Conservation (phyloP, 2,329 filamentous ascomycete species). For the Botrytis aclada region DNA sequence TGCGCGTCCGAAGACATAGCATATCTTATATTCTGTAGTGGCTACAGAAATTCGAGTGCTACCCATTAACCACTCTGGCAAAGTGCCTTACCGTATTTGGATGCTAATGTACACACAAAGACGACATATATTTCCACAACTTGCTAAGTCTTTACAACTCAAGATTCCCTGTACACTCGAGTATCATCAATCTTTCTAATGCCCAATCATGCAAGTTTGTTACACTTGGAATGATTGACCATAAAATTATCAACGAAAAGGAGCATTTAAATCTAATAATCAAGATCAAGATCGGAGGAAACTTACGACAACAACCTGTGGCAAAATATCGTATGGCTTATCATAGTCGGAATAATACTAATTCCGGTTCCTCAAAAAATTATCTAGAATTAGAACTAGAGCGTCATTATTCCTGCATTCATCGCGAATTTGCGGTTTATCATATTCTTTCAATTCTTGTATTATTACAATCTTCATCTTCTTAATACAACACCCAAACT, state of each 20-base stretch:
- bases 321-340: background rate
- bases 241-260: too few species aligned
- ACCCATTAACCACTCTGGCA: constrained; percentile 40
- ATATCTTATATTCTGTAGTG: constrained; percentile 28
- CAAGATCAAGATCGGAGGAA: background rate
- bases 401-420: background rate
- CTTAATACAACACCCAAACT: background rate
- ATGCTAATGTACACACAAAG: accelerated
- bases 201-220: background rate
- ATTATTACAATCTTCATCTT: background rate
- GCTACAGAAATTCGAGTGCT: constrained; percentile 34
- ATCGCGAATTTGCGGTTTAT: background rate
- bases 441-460: background rate
- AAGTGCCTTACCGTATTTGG: constrained; percentile 21
- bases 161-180: background rate
- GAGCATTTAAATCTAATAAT: background rate
- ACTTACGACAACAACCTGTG: background rate
- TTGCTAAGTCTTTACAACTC: accelerated
- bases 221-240: background rate
- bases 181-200: background rate
- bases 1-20: constrained; percentile 39
- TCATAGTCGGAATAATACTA: background rate
- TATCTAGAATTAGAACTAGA: background rate
- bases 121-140: accelerated
- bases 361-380: background rate